phyloP scores from a whole-genome alignment of 768 basidiomycete species.

The Rhizopogon vulgaris region DNA sequence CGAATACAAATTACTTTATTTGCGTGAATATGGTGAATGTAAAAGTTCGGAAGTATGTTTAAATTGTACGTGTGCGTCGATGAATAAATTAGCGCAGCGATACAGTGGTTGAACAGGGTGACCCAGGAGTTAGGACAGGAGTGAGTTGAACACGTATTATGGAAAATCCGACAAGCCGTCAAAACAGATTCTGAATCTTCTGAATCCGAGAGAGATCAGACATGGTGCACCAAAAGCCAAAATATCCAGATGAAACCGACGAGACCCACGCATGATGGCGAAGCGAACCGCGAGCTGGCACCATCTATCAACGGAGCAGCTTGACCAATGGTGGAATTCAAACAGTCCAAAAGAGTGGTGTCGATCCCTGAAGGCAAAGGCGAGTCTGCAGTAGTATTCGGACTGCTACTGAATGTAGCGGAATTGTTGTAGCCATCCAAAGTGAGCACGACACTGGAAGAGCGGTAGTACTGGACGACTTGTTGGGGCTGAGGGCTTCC shows the following conservation, averaged over 20 bases:
- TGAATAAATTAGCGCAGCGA: not conserved
- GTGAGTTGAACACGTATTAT: not conserved
- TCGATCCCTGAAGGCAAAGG: constrained; percentile 52
- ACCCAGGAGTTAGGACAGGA: not conserved
- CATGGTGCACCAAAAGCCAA: constrained; percentile 7
- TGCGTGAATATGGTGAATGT: not conserved
- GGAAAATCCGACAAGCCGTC: not conserved
- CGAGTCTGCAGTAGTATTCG: constrained; percentile 36
- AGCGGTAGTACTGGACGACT: constrained; percentile 63
- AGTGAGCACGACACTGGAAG: constrained; percentile 55
- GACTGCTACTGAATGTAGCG: constrained; percentile 32
- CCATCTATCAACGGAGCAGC: constrained; percentile 51
- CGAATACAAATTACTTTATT: no score
- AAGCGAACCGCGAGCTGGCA: constrained; percentile 13
- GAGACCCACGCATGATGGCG: constrained; percentile 4
- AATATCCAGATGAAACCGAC: constrained; percentile 12
- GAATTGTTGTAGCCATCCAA: constrained; percentile 67
- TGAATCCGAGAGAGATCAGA: not conserved
- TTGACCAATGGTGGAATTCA: constrained; percentile 57
- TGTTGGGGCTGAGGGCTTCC: constrained; percentile 40
- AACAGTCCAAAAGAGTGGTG: constrained; percentile 41
- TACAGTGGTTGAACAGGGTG: not conserved
- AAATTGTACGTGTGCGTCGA: no score
- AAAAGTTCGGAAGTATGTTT: not conserved
- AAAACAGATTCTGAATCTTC: not conserved